A percentile compares a stretch with the other conserved stretches of the same genome.
These are phyloP conservation scores for Backusella tarrabulga DNA, from an alignment of 192 early-diverging fungal species.

Conservation along the genomic window DNA sequence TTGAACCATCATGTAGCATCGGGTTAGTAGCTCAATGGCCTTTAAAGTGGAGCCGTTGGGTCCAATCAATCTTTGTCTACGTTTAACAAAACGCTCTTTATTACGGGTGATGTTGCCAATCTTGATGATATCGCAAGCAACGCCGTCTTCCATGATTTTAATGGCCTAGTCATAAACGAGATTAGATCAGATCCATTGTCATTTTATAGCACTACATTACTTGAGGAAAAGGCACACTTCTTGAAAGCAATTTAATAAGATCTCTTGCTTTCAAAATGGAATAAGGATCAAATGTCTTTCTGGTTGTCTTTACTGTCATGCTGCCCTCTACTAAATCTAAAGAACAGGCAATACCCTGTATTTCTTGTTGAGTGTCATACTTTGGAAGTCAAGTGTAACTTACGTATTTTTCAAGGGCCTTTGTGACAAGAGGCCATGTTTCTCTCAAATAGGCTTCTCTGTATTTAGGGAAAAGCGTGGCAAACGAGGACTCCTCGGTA, in stretches of 20 bases:
- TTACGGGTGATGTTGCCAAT: slow-evolving; percentile 93
- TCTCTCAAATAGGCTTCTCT: slow-evolving; percentile 91
- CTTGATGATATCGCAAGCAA: slow-evolving; percentile 95
- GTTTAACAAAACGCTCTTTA: slow-evolving; percentile 98
- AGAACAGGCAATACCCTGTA: slow-evolving; percentile 80
- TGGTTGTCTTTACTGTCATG: slow-evolving; percentile 97
- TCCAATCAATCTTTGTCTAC: slow-evolving; percentile 91
- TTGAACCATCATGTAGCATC: slow-evolving; percentile 97
- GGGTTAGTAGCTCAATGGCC: slow-evolving; percentile 94
- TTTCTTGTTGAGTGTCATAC: too few relatives aligned
- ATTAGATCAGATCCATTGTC: background rate
- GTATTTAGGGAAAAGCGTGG: slow-evolving; percentile 98
- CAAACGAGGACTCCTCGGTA: slow-evolving; percentile 94
- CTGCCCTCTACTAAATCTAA: slow-evolving; percentile 95
- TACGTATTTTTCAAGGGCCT: slow-evolving; percentile 74
- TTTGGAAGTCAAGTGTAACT: background rate
- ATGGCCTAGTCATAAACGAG: slow-evolving; percentile 51
- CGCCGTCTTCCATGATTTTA: slow-evolving; percentile 90
- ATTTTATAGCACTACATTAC: slow-evolving; percentile 29
- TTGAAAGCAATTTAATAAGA: slow-evolving; percentile 89
- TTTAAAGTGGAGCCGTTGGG: slow-evolving; percentile 95
- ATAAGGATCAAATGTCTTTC: slow-evolving; percentile 95
- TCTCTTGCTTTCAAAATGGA: slow-evolving; percentile 92
- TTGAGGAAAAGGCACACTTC: slow-evolving; percentile 93
- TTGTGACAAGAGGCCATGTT: slow-evolving; percentile 87